Evolutionary conservation across 345 rosid species (phyloP), one percentile per base, ranked within the genome.

Genomic region (Eucalyptus microcorys): DNA sequence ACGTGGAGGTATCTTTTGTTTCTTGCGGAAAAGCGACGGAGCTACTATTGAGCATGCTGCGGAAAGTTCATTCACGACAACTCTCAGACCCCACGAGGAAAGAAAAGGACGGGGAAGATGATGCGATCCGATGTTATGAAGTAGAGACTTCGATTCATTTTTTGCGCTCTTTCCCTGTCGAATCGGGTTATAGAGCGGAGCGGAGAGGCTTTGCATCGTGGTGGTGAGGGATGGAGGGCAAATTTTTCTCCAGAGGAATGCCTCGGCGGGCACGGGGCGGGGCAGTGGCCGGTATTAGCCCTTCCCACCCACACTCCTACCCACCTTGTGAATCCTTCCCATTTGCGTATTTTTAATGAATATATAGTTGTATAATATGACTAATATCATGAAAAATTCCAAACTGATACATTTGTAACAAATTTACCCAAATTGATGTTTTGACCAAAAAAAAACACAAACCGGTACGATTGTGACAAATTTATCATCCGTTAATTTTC

Each of bases 401-500:
- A 52, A 52, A 52, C 1, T 8, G 10, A 0, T 19, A 52, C 0
- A 52, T 19, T 0, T 52, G 2, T 52, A 52, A 52, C 2, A 19
- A 19, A 52, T 52, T 3, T 7, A 52, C 2, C 1, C 0, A 52
- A 52, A 52, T 52, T 52, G 2, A 52, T 52, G 3, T 52, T 52
- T 52, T 19, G 2, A 49, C 50, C 1, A 48, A 13, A 48, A 48
- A 48, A 48, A 13, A 48, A 5, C 5, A 6, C 0, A 16, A 49
- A 17, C 1, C 0, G 4, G 0, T 50, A 50, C 1, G 7, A 0
- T 17, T 50, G 1, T 0, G 1, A 19, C 5, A 52, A 52, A 52
- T 52, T 19, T 7, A 21, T 52, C 10, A 2, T 21, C 26, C 5
- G 0, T 52, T 21, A 52, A 1, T 52, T 52, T 52, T 52, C 0